phyloP scores from a whole-genome alignment of 2,329 filamentous ascomycete species.

The Diaporthe batatas region DNA sequence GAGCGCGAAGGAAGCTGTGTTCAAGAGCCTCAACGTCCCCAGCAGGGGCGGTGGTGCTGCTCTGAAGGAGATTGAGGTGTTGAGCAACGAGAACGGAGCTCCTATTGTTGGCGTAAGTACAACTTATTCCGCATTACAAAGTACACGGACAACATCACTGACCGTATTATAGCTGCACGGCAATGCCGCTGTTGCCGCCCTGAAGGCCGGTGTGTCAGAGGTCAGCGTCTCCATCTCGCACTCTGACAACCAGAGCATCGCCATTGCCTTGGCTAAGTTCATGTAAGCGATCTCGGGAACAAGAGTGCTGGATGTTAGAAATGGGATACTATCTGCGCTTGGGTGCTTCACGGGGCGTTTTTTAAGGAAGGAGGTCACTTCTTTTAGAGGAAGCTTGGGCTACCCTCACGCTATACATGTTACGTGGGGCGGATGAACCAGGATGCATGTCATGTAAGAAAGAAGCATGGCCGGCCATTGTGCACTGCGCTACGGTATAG shows the following conservation, averaged over 20 bases:
- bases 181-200: conserved; percentile 85
- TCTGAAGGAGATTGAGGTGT: conserved; percentile 94
- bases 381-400: not conserved
- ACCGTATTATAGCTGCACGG: conserved; percentile 79
- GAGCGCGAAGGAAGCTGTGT: conserved; percentile 98
- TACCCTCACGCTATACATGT: conserved; percentile 23
- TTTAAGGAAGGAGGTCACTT: not conserved
- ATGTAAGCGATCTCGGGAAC: conserved; percentile 55
- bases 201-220: conserved; percentile 86
- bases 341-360: conserved; percentile 32
- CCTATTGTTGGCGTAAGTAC: conserved; percentile 84
- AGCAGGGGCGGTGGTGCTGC: conserved; percentile 91
- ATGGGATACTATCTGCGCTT: conserved; percentile 14
- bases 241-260: conserved; percentile 92
- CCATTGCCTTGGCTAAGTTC: conserved; percentile 88
- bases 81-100: conserved; percentile 82
- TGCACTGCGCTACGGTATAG: not conserved
- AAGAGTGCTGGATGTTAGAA: not conserved
- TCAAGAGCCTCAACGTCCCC: conserved; percentile 92
- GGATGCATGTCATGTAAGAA: not conserved
- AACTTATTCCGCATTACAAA: not conserved
- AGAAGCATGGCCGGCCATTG: not conserved
- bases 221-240: conserved; percentile 97
- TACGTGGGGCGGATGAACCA: conserved; percentile 5
- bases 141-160: conserved; percentile 50